Evolutionary conservation across 106 monocot species (phyloP).

Genomic region (Agapanthus africanus): DNA sequence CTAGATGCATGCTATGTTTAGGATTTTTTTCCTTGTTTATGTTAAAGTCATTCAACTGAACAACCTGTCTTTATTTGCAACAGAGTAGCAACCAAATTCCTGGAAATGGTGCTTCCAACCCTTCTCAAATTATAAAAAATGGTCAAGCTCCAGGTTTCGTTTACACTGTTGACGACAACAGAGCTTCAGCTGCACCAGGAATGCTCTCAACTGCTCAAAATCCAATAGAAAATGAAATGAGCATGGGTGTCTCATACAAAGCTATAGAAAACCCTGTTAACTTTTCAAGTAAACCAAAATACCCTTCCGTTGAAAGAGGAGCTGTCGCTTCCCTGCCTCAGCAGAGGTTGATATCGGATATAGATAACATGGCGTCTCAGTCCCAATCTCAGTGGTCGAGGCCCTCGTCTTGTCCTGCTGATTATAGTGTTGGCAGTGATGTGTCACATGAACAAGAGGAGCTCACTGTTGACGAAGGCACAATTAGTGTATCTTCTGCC

Average conservation of each 20-base stretch:
- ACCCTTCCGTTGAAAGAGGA: constrained; percentile 18
- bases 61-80: constrained; percentile 4
- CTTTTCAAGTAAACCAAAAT: constrained; percentile 24
- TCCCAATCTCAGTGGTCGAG: constrained; percentile 47
- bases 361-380: constrained; percentile 29
- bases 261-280: constrained; percentile 21
- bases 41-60: not conserved
- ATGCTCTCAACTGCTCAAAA: constrained; percentile 22
- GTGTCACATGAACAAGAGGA: constrained; percentile 43
- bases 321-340: constrained; percentile 17
- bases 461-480: constrained; percentile 72
- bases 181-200: constrained; percentile 23
- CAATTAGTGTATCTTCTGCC: constrained; percentile 54
- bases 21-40: not conserved
- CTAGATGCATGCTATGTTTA: constrained; percentile 6
- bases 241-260: constrained; percentile 25
- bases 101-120: constrained; percentile 29
- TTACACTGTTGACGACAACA: constrained; percentile 35
- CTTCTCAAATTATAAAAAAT: constrained; percentile 37
- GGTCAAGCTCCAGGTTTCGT: constrained; percentile 30
- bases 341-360: constrained; percentile 29
- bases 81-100: constrained; percentile 53
- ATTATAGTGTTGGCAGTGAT: constrained; percentile 28
- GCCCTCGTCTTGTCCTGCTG: constrained; percentile 19
- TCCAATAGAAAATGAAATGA: constrained; percentile 26